Percentiles rank a stretch among this genome's conserved stretches.
These are phyloP conservation scores for Typha latifolia DNA, from an alignment of 176 grass and related monocot genomes.

Conservation along the genomic window DNA sequence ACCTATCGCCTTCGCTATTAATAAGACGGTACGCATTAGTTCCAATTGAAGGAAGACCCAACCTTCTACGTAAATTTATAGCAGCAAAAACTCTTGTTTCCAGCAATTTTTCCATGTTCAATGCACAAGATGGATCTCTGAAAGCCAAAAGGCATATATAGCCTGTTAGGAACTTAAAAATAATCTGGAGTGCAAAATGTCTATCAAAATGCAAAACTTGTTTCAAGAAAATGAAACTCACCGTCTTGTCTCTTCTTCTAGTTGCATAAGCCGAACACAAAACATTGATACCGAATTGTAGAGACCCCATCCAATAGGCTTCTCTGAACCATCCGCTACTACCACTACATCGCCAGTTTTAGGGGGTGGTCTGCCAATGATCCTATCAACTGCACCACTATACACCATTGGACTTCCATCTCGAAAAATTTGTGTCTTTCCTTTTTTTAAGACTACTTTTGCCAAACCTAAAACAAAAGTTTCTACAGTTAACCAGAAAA, in stretches of 20 bases:
- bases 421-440: conserved; percentile 78
- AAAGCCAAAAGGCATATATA: conserved; percentile 6
- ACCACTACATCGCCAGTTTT: conserved; percentile 83
- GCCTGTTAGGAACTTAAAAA: too few species aligned
- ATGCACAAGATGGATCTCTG: conserved; percentile 58
- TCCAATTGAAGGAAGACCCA: conserved; percentile 58
- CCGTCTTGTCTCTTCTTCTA: conserved; percentile 85
- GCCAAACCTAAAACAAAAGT: conserved; percentile 47
- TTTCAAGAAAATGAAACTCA: conserved; percentile 15
- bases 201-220: neutral
- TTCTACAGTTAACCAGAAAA: conserved; percentile 11
- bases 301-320: conserved; percentile 78
- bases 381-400: conserved; percentile 76
- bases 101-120: conserved; percentile 87
- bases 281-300: conserved; percentile 98
- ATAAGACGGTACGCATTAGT: conserved; percentile 89
- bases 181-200: neutral
- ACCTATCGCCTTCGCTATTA: conserved; percentile 96
- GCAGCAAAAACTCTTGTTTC: conserved; percentile 73
- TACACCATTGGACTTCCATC: conserved; percentile 95
- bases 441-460: conserved; percentile 88
- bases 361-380: conserved; percentile 57
- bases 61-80: conserved; percentile 40
- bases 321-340: conserved; percentile 74
- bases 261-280: conserved; percentile 88